Percentiles rank a stretch among this genome's conserved stretches.
Conservation (phyloP, 1,139 yeast species). For the Hanseniaspora sp. region DNA sequence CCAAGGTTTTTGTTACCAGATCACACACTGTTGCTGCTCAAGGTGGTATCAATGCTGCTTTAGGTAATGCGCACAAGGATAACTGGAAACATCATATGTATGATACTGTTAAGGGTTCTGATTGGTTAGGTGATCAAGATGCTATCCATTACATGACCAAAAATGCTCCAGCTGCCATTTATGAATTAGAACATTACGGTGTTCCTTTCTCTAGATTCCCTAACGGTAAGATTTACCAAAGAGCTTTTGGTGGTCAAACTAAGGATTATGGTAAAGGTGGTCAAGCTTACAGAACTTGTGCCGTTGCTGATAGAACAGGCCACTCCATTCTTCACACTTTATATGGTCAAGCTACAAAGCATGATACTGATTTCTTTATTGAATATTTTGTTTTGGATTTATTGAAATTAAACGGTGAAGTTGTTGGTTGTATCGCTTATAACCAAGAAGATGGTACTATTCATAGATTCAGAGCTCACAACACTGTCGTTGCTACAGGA, state of each 20-base stretch:
- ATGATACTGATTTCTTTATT: slow-evolving; percentile 94
- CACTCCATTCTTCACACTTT: slow-evolving; percentile 92
- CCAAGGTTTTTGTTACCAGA: slow-evolving; percentile 95
- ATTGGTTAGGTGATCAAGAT: slow-evolving; percentile 99
- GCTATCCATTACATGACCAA: slow-evolving; percentile 98
- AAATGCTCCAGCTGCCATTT: slow-evolving; percentile 92
- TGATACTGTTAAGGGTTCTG: slow-evolving; percentile 99
- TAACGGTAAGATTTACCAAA: slow-evolving; percentile 92
- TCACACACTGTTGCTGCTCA: slow-evolving; percentile 99
- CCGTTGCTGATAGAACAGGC: slow-evolving; percentile 98
- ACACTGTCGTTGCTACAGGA: slow-evolving; percentile 95
- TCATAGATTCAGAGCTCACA: slow-evolving; percentile 94
- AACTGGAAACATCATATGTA: slow-evolving; percentile 99
- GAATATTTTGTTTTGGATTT: slow-evolving; percentile 94
- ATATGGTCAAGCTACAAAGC: slow-evolving; percentile 93
- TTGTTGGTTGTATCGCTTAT: slow-evolving; percentile 95
- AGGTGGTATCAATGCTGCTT: slow-evolving; percentile 98
- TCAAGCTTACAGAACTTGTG: slow-evolving; percentile 98
- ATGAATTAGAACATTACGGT: slow-evolving; percentile 95
- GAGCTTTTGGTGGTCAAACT: slow-evolving; percentile 98
- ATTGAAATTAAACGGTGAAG: slow-evolving; percentile 88
- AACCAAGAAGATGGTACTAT: slow-evolving; percentile 98
- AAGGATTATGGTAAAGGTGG: slow-evolving; percentile 96
- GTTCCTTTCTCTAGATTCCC: slow-evolving; percentile 96
- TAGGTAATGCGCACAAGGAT: slow-evolving; percentile 91